Percentiles rank a stretch among this genome's conserved stretches.
These are phyloP conservation scores for Coniochaeta prunicola DNA, from an alignment of 2,329 filamentous ascomycete species.

Conservation along the genomic window DNA sequence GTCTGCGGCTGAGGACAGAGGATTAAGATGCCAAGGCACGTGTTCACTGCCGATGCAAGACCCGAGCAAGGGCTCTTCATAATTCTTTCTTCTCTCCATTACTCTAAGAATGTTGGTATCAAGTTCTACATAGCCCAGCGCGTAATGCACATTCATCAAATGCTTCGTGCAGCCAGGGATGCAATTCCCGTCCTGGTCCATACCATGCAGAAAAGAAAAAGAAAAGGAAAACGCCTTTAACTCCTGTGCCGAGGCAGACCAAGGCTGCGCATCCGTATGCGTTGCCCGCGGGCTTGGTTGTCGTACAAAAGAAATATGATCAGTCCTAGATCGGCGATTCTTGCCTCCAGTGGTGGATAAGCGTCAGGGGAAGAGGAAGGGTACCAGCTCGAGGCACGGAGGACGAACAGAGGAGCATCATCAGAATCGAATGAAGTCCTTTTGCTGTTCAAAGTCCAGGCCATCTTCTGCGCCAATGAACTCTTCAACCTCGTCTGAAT, in stretches of 20 bases:
- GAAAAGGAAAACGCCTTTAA: background rate
- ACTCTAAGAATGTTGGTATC: background rate
- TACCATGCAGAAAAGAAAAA: background rate
- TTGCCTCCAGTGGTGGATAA: background rate
- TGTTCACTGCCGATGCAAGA: background rate
- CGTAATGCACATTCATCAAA: background rate
- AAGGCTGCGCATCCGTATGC: background rate
- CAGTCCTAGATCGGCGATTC: background rate
- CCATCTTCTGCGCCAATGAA: conserved; percentile 51
- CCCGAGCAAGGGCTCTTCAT: background rate
- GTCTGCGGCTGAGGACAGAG: background rate
- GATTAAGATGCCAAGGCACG: background rate
- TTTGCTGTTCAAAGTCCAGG: conserved; percentile 47
- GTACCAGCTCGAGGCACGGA: conserved; percentile 9
- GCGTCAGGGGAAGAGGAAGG: conserved; percentile 4
- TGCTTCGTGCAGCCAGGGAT: background rate
- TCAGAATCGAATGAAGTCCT: conserved; percentile 51
- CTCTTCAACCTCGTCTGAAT: conserved; percentile 68
- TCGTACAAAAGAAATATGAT: background rate
- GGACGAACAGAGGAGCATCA: conserved; percentile 13
- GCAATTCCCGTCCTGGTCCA: background rate
- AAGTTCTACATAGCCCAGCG: background rate
- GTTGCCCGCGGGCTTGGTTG: background rate
- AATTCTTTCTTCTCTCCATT: conserved; percentile 2
- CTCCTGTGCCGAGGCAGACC: background rate